phyloP scores from a whole-genome alignment of 805 yeast species.

The Saccharomycopsis oosterbeekiorum region DNA sequence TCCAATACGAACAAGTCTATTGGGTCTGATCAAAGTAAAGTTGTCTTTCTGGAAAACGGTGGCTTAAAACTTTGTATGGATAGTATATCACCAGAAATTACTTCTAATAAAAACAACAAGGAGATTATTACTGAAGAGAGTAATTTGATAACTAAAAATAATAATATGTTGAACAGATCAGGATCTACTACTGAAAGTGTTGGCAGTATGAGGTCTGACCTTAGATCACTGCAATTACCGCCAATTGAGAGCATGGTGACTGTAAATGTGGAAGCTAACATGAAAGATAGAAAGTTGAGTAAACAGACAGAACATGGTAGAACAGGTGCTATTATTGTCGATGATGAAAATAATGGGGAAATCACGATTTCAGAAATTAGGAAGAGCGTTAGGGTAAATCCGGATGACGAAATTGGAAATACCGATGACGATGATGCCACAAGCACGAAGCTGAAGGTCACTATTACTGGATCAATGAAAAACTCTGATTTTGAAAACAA shows the following conservation, averaged over 20 bases:
- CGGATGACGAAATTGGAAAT: background rate
- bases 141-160: background rate
- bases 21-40: slow-evolving; percentile 1
- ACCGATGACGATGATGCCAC: background rate
- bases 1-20: background rate
- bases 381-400: background rate
- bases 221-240: background rate
- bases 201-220: background rate
- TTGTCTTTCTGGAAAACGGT: slow-evolving; percentile 4
- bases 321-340: no score
- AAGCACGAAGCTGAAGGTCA: background rate
- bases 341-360: background rate
- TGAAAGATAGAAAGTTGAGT: background rate
- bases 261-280: background rate
- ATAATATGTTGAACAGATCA: background rate
- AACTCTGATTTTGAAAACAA: background rate
- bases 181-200: background rate
- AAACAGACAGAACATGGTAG: background rate
- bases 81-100: background rate
- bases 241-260: background rate
- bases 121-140: background rate
- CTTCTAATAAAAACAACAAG: background rate
- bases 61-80: slow-evolving; percentile 5
- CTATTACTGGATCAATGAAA: background rate
- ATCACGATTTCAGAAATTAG: background rate